Conservation (phyloP, 257 asterid genomes). For the Solanum rostratum region DNA sequence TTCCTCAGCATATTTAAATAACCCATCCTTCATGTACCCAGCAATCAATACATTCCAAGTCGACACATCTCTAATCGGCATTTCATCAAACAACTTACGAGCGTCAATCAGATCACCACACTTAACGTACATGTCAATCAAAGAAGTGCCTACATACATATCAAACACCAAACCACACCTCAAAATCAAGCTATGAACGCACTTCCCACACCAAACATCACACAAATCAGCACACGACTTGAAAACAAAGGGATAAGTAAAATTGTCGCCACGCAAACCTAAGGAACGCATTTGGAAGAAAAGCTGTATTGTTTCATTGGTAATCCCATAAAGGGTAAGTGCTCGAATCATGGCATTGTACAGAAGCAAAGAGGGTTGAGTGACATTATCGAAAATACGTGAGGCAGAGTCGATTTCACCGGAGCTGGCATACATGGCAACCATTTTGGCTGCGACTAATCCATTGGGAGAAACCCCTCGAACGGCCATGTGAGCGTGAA, state of each 20-base stretch:
- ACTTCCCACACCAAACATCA: conserved; percentile 23
- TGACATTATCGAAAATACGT: conserved; percentile 25
- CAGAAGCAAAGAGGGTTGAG: conserved; percentile 28
- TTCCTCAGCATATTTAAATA: conserved; percentile 31
- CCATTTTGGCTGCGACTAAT: conserved; percentile 67
- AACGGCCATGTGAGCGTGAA: conserved; percentile 56
- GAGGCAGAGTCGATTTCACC: conserved; percentile 63
- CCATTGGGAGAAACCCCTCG: conserved; percentile 43
- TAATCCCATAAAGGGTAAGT: conserved; percentile 28
- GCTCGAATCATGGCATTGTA: conserved; percentile 80
- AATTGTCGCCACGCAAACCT: conserved; percentile 52
- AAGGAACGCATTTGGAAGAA: conserved; percentile 30
- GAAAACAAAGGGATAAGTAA: conserved; percentile 76
- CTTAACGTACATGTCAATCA: conserved; percentile 69
- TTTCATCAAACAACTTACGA: conserved; percentile 54
- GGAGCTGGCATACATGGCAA: conserved; percentile 92
- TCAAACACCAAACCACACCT: conserved; percentile 50
- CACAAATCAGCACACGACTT: conserved; percentile 44
- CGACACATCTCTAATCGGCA: conserved; percentile 50
- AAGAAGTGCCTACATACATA: conserved; percentile 54
- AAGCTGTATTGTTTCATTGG: conserved; percentile 16
- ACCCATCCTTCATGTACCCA: conserved; percentile 69
- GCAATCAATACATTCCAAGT: conserved; percentile 69
- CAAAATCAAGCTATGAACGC: conserved; percentile 43
- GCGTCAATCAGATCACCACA: conserved; percentile 39